These are phyloP conservation scores for Plasmopara muralis DNA, from an alignment of 352 stramenopile genomes.

Conservation along the genomic window DNA sequence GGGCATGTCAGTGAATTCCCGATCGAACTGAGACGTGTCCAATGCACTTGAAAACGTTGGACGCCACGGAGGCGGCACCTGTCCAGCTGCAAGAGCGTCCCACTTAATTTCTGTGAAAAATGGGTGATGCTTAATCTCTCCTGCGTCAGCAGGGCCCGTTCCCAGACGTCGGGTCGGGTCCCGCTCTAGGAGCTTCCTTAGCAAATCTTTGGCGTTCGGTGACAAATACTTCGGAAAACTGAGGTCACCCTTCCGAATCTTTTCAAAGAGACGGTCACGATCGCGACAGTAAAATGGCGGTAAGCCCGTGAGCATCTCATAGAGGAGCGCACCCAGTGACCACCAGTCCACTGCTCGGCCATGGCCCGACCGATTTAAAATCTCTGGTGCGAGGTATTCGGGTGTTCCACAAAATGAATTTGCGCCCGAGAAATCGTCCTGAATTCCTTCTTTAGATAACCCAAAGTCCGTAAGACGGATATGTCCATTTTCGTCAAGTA, in stretches of 20 bases:
- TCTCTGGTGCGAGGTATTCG: slow-evolving; percentile 99
- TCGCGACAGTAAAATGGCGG: slow-evolving; percentile 94
- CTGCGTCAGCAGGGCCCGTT: slow-evolving; percentile 70
- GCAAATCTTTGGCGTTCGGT: slow-evolving; percentile 71
- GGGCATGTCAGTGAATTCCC: slow-evolving; percentile 96
- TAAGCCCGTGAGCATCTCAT: slow-evolving; percentile 76
- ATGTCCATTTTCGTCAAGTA: slow-evolving; percentile 94
- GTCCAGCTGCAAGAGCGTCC: slow-evolving; percentile 46
- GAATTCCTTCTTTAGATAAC: slow-evolving; percentile 83
- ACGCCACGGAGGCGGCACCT: slow-evolving; percentile 86
- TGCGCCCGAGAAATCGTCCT: slow-evolving; percentile 90
- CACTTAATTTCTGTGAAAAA: slow-evolving; percentile 82
- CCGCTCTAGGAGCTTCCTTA: slow-evolving; percentile 90
- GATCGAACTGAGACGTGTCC: slow-evolving; percentile 98
- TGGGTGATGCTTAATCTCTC: slow-evolving; percentile 78
- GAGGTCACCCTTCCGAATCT: slow-evolving; percentile 93
- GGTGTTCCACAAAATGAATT: slow-evolving; percentile 97
- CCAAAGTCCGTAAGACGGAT: slow-evolving; percentile 98
- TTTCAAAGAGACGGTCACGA: slow-evolving; percentile 95
- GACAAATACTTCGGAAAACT: slow-evolving; percentile 94
- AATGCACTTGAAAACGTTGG: slow-evolving; percentile 89
- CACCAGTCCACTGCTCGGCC: slow-evolving; percentile 98
- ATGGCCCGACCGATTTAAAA: slow-evolving; percentile 95
- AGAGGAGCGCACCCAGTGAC: slow-evolving; percentile 88
- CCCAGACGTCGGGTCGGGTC: slow-evolving; percentile 92